Percentiles rank a stretch among this genome's conserved stretches.
Conservation (phyloP, 1,139 yeast genomes). For the Candida labiduridarum region DNA sequence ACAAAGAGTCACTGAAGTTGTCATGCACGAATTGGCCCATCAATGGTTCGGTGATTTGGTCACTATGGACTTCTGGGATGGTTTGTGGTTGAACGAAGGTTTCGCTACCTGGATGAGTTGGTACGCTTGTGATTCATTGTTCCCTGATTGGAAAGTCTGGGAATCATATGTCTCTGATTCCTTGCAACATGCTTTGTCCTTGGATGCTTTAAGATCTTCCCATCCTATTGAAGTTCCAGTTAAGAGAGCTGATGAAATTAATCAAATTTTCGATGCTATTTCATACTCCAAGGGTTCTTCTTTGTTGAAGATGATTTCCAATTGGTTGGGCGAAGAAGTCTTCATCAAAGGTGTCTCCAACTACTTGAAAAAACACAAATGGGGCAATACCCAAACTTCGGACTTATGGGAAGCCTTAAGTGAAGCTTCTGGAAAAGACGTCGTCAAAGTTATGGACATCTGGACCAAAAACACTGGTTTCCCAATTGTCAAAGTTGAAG, state of each 20-base stretch:
- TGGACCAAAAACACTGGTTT: conserved; percentile 89
- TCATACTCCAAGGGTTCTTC: conserved; percentile 86
- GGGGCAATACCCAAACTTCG: conserved; percentile 76
- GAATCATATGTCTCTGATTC: conserved; percentile 54
- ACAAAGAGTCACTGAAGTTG: conserved; percentile 59
- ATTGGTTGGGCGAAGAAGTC: conserved; percentile 69
- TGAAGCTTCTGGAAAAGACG: conserved; percentile 78
- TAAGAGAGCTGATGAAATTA: conserved; percentile 54
- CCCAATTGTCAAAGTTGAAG: conserved; percentile 70
- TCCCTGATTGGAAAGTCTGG: conserved; percentile 63
- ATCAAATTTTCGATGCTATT: conserved; percentile 59
- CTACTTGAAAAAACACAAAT: conserved; percentile 73
- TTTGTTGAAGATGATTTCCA: conserved; percentile 71
- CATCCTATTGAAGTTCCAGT: conserved; percentile 64
- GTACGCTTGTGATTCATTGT: conserved; percentile 52
- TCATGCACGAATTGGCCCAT: conserved; percentile 65
- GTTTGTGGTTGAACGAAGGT: conserved; percentile 64
- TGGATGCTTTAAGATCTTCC: conserved; percentile 56
- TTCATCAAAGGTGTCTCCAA: conserved; percentile 75
- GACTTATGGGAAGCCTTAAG: conserved; percentile 83
- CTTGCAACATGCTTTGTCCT: conserved; percentile 52
- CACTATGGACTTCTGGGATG: conserved; percentile 69
- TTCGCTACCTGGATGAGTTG: conserved; percentile 64
- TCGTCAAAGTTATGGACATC: conserved; percentile 70
- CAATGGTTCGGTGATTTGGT: conserved; percentile 68